phyloP scores from a whole-genome alignment of 805 yeast genomes.

The Nematodospora valgi region DNA sequence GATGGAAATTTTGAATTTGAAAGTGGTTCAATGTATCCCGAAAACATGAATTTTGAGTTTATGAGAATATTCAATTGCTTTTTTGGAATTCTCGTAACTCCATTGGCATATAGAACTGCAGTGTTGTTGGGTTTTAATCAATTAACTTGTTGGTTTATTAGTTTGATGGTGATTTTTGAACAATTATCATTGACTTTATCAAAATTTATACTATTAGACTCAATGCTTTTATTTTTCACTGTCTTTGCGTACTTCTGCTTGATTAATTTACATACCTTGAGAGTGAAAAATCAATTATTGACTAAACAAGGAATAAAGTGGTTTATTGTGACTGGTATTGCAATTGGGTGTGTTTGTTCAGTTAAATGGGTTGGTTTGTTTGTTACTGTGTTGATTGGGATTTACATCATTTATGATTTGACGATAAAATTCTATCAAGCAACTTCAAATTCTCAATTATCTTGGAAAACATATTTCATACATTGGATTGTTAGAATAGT shows the following conservation, averaged over 20 bases:
- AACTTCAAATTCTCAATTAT: slow-evolving; percentile 12
- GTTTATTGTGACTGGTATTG: slow-evolving; percentile 60
- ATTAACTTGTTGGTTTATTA: slow-evolving; percentile 71
- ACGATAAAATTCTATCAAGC: slow-evolving; percentile 40
- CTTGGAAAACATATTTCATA: slow-evolving; percentile 29
- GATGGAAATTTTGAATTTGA: slow-evolving; percentile 89
- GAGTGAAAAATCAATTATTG: slow-evolving; percentile 35
- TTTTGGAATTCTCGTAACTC: slow-evolving; percentile 81
- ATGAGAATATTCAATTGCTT: slow-evolving; percentile 89
- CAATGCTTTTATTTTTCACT: slow-evolving; percentile 87
- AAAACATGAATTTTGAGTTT: slow-evolving; percentile 68
- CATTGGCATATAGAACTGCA: slow-evolving; percentile 81
- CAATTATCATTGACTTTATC: slow-evolving; percentile 81
- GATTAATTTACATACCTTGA: slow-evolving; percentile 46
- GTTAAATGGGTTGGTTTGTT: slow-evolving; percentile 85
- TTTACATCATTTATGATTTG: slow-evolving; percentile 55
- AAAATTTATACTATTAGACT: slow-evolving; percentile 86
- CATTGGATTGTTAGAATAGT: slow-evolving; percentile 76
- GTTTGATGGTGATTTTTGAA: slow-evolving; percentile 79
- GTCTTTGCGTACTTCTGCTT: slow-evolving; percentile 41
- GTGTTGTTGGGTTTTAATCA: slow-evolving; percentile 70
- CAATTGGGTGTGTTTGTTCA: slow-evolving; percentile 80
- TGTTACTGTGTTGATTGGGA: slow-evolving; percentile 57
- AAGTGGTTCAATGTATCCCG: slow-evolving; percentile 76
- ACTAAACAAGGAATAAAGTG: slow-evolving; percentile 45